These are phyloP conservation scores for Clitocybe nebularis DNA, from an alignment of 1,284 basidiomycete species.

Conservation along the genomic window DNA sequence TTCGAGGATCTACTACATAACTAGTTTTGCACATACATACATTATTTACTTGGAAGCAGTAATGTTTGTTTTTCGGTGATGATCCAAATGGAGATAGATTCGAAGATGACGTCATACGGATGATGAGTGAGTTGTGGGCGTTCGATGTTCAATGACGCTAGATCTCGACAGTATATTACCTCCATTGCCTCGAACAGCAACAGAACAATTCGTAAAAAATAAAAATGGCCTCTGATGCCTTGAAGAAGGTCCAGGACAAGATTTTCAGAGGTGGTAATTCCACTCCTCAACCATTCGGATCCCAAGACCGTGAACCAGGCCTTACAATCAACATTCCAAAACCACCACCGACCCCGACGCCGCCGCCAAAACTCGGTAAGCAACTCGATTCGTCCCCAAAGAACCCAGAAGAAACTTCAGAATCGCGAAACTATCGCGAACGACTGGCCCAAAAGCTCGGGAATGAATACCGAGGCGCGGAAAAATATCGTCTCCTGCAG, in stretches of 20 bases:
- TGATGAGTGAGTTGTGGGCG: no score
- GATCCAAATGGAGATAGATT: no score
- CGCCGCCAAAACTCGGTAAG: conserved; percentile 46
- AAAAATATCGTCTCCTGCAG: conserved; percentile 70
- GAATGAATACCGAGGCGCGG: conserved; percentile 58
- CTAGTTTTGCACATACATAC: no score
- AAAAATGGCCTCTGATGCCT: conserved; percentile 35
- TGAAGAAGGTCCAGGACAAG: conserved; percentile 71
- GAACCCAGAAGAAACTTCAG: conserved; percentile 25
- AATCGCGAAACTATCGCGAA: conserved; percentile 46
- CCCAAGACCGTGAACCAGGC: conserved; percentile 30
- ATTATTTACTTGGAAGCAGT: no score
- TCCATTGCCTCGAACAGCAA: no score
- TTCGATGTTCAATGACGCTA: no score
- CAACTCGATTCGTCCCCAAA: conserved; percentile 31
- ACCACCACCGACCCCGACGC: conserved; percentile 30
- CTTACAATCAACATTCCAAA: conserved; percentile 83
- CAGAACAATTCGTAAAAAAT: background rate
- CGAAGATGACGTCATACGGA: no score
- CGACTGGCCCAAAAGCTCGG: conserved; percentile 59
- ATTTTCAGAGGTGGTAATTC: conserved; percentile 55
- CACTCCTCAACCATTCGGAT: conserved; percentile 14
- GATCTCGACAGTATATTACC: no score
- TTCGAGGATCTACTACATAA: background rate
- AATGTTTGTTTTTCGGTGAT: no score